Percentiles rank a stretch among this genome's conserved stretches.
These are phyloP conservation scores for Fusarium caatingaense DNA, from an alignment of 2,329 filamentous ascomycete species.

Conservation along the genomic window DNA sequence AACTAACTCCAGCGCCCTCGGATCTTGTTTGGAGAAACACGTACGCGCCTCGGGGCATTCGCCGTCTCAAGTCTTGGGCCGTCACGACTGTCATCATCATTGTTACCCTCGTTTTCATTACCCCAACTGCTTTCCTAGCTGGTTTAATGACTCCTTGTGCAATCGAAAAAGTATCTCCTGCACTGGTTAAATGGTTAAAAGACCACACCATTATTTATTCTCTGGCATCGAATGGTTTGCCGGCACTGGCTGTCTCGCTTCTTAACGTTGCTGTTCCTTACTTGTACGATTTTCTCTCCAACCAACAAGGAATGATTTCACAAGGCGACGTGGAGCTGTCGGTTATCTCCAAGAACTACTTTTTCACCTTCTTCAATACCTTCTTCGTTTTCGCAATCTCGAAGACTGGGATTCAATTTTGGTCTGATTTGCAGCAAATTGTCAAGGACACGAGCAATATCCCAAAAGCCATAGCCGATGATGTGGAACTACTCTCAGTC, in stretches of 20 bases:
- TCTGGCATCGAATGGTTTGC: constrained; percentile 87
- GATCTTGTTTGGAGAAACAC: constrained; percentile 98
- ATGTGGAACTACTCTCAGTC: constrained; percentile 68
- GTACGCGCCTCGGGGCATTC: constrained; percentile 78
- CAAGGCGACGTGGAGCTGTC: constrained; percentile 95
- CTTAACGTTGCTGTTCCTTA: constrained; percentile 93
- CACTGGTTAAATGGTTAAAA: constrained; percentile 74
- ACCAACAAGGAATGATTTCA: constrained; percentile 93
- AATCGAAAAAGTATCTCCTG: constrained; percentile 77
- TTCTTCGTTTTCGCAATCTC: constrained; percentile 95
- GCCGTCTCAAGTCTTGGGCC: constrained; percentile 82
- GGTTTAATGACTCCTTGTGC: constrained; percentile 83
- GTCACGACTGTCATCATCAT: constrained; percentile 86
- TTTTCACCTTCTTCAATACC: constrained; percentile 99
- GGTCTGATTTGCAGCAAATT: constrained; percentile 70
- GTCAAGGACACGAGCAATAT: constrained; percentile 84
- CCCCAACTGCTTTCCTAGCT: constrained; percentile 82
- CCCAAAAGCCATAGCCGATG: constrained; percentile 78
- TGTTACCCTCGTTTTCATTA: constrained; percentile 88
- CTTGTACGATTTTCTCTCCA: constrained; percentile 92
- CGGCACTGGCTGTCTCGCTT: constrained; percentile 85
- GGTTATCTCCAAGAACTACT: constrained; percentile 97
- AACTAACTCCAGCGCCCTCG: constrained; percentile 85
- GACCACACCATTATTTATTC: constrained; percentile 77
- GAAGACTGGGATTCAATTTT: constrained; percentile 82